Base-by-base conservation (phyloP, 345 rosid species). In the Dovyalis caffra region DNA sequence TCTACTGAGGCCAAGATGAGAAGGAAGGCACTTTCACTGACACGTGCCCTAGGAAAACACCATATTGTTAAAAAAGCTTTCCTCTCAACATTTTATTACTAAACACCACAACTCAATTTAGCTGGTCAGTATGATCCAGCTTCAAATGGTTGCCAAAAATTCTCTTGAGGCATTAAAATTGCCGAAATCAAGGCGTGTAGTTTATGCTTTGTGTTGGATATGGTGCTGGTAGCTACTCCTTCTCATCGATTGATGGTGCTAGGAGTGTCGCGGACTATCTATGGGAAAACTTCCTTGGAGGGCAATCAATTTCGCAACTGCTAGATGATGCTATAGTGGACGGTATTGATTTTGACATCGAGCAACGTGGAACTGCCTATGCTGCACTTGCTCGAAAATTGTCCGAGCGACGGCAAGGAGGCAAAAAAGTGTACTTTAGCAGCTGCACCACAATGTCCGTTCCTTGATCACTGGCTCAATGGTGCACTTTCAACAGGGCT, bases 121-220 rank as follows among this genome's bases (percentile, higher is more conserved):
- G 81, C 81, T 1, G 79, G 81, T 15, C 85, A 77, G 66, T 76
- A 81, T 58, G 40, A 82, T 56, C 81, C 81, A 7, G 57, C 79
- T 16, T 63, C 64, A 16, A 58, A 76, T 38, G 78, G 76, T 2
- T 74, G 81, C 64, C 10, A 60, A 23, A 15, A 38, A 14, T 4
- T 68, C 70, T 83, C 10, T 16, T n/a, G n/a, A 38, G 2, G 45
- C 4, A 11, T 3, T 40, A 40, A 40, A n/a, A 51, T 15, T 79
- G 83, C 34, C 86, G 77, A 64, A 68, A 33, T 14, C 38, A n/a
- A 32, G 81, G 79, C 15, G 32, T 79, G 31, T 66, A 76, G 63
- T 81, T 79, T n/a, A 12, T 83, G 69, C 81, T 79, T 51, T 83
- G 79, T 0, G 32, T 79, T 32, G 81, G 85, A 10, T 83, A 81